Conservation (phyloP, 2,329 filamentous ascomycete genomes). For the Fusarium sp. region DNA sequence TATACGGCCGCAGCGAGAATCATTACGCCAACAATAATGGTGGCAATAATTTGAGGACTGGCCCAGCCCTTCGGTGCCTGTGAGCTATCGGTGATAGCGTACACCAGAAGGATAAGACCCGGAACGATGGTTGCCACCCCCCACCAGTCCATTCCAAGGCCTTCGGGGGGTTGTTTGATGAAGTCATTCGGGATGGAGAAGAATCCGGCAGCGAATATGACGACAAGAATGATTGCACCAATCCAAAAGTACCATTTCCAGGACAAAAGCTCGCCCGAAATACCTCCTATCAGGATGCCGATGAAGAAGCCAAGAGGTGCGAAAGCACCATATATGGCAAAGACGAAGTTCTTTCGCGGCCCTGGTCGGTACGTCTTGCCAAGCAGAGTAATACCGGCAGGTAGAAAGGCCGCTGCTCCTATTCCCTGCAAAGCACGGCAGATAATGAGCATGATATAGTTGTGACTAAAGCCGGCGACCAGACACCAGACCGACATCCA, state of each 20-base stretch:
- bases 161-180: not conserved
- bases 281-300: constrained; percentile 4
- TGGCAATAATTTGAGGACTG: not conserved
- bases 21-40: not conserved
- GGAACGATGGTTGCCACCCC: constrained; percentile 1
- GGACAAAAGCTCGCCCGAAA: not conserved
- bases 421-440: constrained; percentile 9
- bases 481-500: constrained; percentile 8
- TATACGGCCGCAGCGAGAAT: constrained; percentile 2
- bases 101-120: constrained; percentile 6
- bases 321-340: constrained; percentile 8
- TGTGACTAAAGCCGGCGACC: constrained; percentile 6
- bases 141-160: not conserved
- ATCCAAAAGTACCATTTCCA: constrained; percentile 19
- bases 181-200: not conserved
- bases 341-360: constrained; percentile 10
- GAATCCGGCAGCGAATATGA: not conserved
- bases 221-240: not conserved
- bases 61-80: constrained; percentile 1
- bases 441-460: not conserved
- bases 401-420: constrained; percentile 6
- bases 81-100: constrained; percentile 1
- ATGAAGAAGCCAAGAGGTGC: constrained; percentile 3
- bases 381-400: not conserved
- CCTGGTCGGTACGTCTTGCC: constrained; percentile 9